These are phyloP conservation scores for Abortiporus biennis DNA, from an alignment of 1,284 basidiomycete genomes.

Conservation along the genomic window DNA sequence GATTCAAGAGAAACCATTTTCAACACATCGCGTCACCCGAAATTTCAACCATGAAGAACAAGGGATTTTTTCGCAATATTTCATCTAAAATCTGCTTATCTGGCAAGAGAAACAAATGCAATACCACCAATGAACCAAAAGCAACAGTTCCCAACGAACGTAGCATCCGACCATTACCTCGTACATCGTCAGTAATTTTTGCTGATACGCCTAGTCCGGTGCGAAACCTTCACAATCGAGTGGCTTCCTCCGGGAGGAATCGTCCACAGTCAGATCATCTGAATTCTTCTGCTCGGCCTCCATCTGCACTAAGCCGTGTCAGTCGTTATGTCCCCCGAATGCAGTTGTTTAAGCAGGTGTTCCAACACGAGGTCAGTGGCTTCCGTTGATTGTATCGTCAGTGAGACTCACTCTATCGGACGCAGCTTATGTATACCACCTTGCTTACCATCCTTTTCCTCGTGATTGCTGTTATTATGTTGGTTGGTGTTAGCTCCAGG, in stretches of 20 bases:
- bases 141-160: no score
- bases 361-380: slow-evolving; percentile 53
- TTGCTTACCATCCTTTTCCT: slow-evolving; percentile 46
- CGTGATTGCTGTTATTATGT: slow-evolving; percentile 41
- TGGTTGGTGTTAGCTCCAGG: slow-evolving; percentile 43
- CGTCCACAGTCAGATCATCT: background rate
- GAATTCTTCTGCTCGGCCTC: slow-evolving; percentile 4
- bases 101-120: no score
- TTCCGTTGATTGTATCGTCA: no score
- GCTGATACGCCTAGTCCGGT: background rate
- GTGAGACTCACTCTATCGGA: slow-evolving; percentile 1
- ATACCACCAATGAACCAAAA: no score
- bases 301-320: slow-evolving; percentile 38
- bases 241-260: background rate
- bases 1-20: background rate
- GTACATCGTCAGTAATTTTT: slow-evolving; percentile 2
- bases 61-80: background rate
- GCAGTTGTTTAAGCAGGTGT: slow-evolving; percentile 38
- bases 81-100: background rate
- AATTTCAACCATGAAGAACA: no score
- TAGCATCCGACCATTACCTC: no score
- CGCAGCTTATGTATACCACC: slow-evolving; percentile 52
- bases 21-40: background rate
- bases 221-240: background rate
- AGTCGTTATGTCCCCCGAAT: slow-evolving; percentile 47